Base-by-base conservation (phyloP, 148 eudicot genomes). In the Dianthus caryophyllus region DNA sequence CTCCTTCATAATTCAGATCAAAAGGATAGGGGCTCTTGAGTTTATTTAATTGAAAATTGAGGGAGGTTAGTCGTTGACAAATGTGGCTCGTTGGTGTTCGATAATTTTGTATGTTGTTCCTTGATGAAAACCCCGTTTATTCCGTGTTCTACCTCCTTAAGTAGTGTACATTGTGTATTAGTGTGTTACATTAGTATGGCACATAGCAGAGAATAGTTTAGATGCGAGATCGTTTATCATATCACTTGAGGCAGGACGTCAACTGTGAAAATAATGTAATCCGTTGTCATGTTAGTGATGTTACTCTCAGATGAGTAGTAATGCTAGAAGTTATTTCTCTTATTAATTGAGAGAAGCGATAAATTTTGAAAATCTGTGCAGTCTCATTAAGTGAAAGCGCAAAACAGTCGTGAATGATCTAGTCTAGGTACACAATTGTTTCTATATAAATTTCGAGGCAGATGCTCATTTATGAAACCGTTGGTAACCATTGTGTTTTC, bases 231-330 rank as follows among this genome's bases (percentile, higher is more conserved):
- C 49, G 20, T 61, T 61, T 39, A 5, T 63, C 49, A 24, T 20
- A 21, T 61, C 65, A 21, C 46, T 60, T 43, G 52, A 43, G 29
- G 66, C 20, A 46, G 66, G 33, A 63, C 5, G 13, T 63, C 12
- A 43, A 14, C 14, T 8, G 5, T 24, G 52, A 25, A 24, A 24
- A 63, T 0, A n/a, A 20, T 18, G 0, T 11, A 33, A 47, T 16
- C 7, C 38, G 16, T 58, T 36, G 47, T 33, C 47, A 36, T 26
- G 9, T 53, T 36, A 60, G 20, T 4, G 26, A 38, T 2, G 9
- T 33, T 15, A 2, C 16, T 17, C 15, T 21, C 30, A 58, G 1
- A 8, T 30, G 9, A 9, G 27, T 55, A 21, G 11, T 57, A 57
- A 17, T 1, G 53, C n/a, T 49, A 17, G 39, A 30, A 30, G 61